A percentile compares a stretch with the other conserved stretches of the same genome.
These are phyloP conservation scores for Caryopteris hybrid DNA, from an alignment of 305 asterid genomes.

Conservation along the genomic window DNA sequence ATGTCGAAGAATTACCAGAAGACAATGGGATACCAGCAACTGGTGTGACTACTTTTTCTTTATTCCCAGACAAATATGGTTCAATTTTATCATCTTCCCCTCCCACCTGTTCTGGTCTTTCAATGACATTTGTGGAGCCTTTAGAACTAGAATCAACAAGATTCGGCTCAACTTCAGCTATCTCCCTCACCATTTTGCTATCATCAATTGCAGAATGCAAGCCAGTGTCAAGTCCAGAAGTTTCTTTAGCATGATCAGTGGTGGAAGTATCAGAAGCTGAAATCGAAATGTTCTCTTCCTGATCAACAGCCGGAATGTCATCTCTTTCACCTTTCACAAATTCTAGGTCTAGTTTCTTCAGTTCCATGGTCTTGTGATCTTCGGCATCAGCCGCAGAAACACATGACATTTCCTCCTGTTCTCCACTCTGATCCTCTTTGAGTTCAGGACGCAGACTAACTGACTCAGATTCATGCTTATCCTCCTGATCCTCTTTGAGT, in stretches of 20 bases:
- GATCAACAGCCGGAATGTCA: too few species aligned
- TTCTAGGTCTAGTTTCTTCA: slow-evolving; percentile 28
- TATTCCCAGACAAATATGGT: slow-evolving; percentile 21
- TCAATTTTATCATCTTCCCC: slow-evolving; percentile 30
- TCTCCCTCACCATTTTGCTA: slow-evolving; percentile 19
- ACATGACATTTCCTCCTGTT: slow-evolving; percentile 20
- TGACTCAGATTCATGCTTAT: slow-evolving; percentile 18
- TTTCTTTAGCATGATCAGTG: slow-evolving; percentile 19
- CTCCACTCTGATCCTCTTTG: slow-evolving; percentile 22
- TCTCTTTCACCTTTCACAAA: slow-evolving; percentile 1
- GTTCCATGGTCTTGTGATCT: slow-evolving; percentile 24
- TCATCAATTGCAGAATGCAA: slow-evolving; percentile 24
- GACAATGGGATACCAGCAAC: slow-evolving; percentile 25
- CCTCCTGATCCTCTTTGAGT: slow-evolving; percentile 25
- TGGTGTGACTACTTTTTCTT: slow-evolving; percentile 29
- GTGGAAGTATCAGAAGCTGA: background rate
- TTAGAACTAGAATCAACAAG: slow-evolving; percentile 21
- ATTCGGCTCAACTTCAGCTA: slow-evolving; percentile 29
- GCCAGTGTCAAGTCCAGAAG: slow-evolving; percentile 19
- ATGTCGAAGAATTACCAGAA: slow-evolving; percentile 26
- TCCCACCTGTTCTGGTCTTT: slow-evolving; percentile 31
- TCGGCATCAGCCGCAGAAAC: slow-evolving; percentile 18
- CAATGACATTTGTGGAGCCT: slow-evolving; percentile 19
- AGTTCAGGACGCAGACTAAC: slow-evolving; percentile 15
- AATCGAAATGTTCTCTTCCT: too few species aligned